Base-by-base conservation (phyloP, 2,329 filamentous ascomycete genomes). In the Harringtonia lauricola region DNA sequence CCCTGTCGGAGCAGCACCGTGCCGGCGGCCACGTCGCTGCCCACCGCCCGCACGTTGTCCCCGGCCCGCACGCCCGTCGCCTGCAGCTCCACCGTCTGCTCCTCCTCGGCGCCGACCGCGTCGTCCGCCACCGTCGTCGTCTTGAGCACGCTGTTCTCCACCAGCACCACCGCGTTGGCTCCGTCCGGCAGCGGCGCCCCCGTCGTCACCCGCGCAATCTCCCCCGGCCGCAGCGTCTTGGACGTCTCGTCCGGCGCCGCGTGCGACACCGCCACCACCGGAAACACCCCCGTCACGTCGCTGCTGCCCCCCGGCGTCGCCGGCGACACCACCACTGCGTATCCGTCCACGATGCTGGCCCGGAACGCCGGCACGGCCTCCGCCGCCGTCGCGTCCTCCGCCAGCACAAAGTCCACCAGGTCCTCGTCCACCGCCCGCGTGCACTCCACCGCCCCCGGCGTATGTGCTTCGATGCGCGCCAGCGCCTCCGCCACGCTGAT, bases 331-430 rank as follows among this genome's bases (percentile, higher is more conserved):
- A 89, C 79, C 1, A 94, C 76, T 3, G 92, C 92, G 57, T 98
- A 98, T 1, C 92, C 92, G 60, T 98, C 92, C 1, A 98, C 92
- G 34, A 95, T 96, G 57, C 90, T 96, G 17, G 92, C 92, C 46
- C 88, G 73, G 64, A 94, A 98, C 0, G 90, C 92, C 1, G 92
- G 92, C 0, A 98, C 92, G 8, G 83, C 78, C 58, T 95, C 90
- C 4, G 65, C 65, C 0, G 92, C 87, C 33, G 70, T 75, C 21
- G 98, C 81, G 52, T 94, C 83, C 57, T 88, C 79, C 0, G 90
- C 88, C 2, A 98, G 67, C 1, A 96, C 81, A 9, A 74, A 77
- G 8, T 87, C 87, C 1, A 90, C 75, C 1, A 96, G 66, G 2
- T 64, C 63, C 29, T 72, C 69, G 47, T 83, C 67, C 4, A 94